Evolutionary conservation across 306 rosid species (phyloP).

Genomic region (Malus domestica): DNA sequence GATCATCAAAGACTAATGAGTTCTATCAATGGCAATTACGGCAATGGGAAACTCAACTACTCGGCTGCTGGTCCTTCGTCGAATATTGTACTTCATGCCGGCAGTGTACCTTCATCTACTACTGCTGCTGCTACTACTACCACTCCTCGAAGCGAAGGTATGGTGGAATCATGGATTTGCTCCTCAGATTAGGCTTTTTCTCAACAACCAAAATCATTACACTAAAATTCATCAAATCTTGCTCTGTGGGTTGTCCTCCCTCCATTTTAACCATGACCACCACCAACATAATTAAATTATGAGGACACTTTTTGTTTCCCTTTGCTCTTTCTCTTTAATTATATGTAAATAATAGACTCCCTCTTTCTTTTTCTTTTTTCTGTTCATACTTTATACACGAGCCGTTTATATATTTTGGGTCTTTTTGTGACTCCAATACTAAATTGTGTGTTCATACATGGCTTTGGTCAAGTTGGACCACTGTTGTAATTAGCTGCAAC

Average conservation of each 20-base stretch:
- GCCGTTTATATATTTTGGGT: background rate
- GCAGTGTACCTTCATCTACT: constrained; percentile 25
- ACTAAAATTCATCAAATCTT: background rate
- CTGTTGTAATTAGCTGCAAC: background rate
- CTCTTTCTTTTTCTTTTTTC: background rate
- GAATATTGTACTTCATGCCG: constrained; percentile 33
- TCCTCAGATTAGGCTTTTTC: constrained; percentile 53
- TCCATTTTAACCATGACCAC: constrained; percentile 25
- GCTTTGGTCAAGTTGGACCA: background rate
- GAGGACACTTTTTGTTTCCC: constrained; percentile 6
- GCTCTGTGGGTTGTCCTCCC: constrained; percentile 12
- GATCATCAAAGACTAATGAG: constrained; percentile 25
- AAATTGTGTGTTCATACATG: background rate
- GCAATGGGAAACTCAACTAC: constrained; percentile 30
- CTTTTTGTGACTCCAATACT: background rate
- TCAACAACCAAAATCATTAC: background rate
- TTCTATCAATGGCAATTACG: constrained; percentile 31
- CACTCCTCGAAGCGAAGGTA: constrained; percentile 66
- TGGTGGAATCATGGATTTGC: constrained; percentile 93
- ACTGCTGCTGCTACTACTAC: constrained; percentile 10
- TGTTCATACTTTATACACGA: constrained; percentile 1
- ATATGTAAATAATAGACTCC: constrained; percentile 55
- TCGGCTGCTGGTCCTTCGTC: constrained; percentile 34
- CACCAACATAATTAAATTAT: constrained; percentile 30
- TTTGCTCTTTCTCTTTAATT: constrained; percentile 6